phyloP scores from a whole-genome alignment of 495 filamentous ascomycete species.

The Aspergillus egyptiacus region DNA sequence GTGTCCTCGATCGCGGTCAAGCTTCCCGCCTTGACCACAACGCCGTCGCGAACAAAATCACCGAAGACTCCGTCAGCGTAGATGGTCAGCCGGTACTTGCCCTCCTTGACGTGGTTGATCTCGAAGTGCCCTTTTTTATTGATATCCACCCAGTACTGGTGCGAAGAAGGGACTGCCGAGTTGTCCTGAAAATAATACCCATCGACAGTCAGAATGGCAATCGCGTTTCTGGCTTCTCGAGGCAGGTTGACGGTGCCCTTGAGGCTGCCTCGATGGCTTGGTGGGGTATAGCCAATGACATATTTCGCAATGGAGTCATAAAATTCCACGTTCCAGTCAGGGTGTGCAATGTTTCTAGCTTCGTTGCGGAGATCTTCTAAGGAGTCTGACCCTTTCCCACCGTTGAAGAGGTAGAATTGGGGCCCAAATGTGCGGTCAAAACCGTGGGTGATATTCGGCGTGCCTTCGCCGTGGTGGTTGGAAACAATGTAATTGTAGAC shows the following conservation, averaged over 20 bases:
- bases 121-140: constrained; percentile 36
- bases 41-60: constrained; percentile 40
- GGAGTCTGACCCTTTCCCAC: constrained; percentile 34
- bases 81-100: constrained; percentile 50
- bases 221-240: constrained; percentile 32
- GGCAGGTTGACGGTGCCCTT: constrained; percentile 43
- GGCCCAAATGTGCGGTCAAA: constrained; percentile 54
- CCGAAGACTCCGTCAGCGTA: constrained; percentile 55
- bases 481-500: constrained; percentile 50
- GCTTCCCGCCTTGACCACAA: constrained; percentile 32
- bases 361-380: constrained; percentile 42
- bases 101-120: constrained; percentile 45
- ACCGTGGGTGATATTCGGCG: constrained; percentile 53
- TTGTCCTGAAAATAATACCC: constrained; percentile 54
- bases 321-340: constrained; percentile 48
- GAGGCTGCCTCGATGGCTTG: constrained; percentile 34
- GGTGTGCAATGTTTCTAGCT: constrained; percentile 38
- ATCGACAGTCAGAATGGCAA: constrained; percentile 48
- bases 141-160: constrained; percentile 55
- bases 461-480: constrained; percentile 52
- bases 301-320: constrained; percentile 52
- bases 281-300: constrained; percentile 48
- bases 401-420: constrained; percentile 54
- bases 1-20: constrained; percentile 23
- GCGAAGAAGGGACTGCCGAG: constrained; percentile 38